phyloP scores from a whole-genome alignment of 805 yeast species.

The Teunomyces aglyptinius region DNA sequence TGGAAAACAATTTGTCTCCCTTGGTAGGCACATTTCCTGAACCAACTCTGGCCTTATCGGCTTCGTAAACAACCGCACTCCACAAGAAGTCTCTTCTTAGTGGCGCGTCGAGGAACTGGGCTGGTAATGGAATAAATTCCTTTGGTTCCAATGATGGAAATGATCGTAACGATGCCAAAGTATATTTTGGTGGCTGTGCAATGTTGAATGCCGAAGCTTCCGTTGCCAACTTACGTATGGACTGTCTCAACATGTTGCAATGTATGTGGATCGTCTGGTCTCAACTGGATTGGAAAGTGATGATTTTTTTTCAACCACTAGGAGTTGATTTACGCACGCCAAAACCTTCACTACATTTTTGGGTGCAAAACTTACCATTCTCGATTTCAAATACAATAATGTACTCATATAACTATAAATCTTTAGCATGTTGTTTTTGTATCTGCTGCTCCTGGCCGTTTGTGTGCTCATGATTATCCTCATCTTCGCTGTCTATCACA shows the following conservation, averaged over 20 bases:
- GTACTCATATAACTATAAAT: not conserved
- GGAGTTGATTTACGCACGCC: not conserved
- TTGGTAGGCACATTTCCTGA: slow-evolving; percentile 85
- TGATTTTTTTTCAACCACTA: not conserved
- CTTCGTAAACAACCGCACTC: slow-evolving; percentile 92
- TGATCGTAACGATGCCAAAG: slow-evolving; percentile 71
- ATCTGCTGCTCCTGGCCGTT: not conserved
- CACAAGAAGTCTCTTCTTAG: slow-evolving; percentile 88
- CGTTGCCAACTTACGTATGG: slow-evolving; percentile 32
- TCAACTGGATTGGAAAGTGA: not conserved
- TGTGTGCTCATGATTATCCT: slow-evolving; percentile 12
- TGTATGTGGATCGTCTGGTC: not conserved
- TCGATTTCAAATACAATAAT: not conserved
- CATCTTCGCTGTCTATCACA: slow-evolving; percentile 51
- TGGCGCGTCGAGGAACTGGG: slow-evolving; percentile 67
- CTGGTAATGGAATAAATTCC: slow-evolving; percentile 70
- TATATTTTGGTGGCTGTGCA: slow-evolving; percentile 60
- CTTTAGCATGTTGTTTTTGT: not conserved
- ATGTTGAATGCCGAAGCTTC: slow-evolving; percentile 23
- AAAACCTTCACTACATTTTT: not conserved
- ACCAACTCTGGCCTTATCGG: slow-evolving; percentile 86
- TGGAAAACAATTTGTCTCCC: slow-evolving; percentile 79
- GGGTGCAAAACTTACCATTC: not conserved
- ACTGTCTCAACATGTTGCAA: slow-evolving; percentile 22
- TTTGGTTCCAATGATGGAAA: slow-evolving; percentile 93